Percentiles rank a stretch among this genome's conserved stretches.
These are phyloP conservation scores for Cicer arietinum DNA, from an alignment of 306 rosid species.

Conservation along the genomic window DNA sequence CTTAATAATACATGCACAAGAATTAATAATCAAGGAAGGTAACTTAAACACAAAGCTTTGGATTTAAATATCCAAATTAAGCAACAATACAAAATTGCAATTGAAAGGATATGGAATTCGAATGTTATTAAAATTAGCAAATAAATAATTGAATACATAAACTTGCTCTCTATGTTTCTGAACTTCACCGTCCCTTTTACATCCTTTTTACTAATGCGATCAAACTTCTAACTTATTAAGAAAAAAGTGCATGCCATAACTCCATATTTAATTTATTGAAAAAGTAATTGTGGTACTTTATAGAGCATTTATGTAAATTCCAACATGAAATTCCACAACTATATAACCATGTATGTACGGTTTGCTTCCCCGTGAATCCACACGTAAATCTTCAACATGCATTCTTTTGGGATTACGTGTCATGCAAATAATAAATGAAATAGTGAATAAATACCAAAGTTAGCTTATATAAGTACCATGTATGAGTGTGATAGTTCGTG, in stretches of 20 bases:
- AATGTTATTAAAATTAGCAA: too few species aligned
- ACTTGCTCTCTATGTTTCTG: too few species aligned
- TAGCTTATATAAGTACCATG: not conserved
- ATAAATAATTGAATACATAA: too few species aligned
- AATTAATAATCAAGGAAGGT: not conserved
- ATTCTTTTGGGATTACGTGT: not conserved
- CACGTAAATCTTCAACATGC: slow-evolving; percentile 14
- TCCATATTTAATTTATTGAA: not conserved
- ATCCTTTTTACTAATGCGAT: not conserved
- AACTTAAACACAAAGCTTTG: too few species aligned
- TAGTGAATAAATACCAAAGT: not conserved
- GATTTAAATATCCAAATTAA: too few species aligned
- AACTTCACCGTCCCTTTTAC: too few species aligned
- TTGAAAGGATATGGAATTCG: too few species aligned
- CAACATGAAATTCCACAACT: not conserved
- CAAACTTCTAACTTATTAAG: not conserved
- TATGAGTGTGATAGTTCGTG: not conserved
- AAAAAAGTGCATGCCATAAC: not conserved
- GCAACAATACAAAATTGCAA: too few species aligned
- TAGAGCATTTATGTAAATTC: slow-evolving; percentile 2
- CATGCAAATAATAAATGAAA: slow-evolving; percentile 17
- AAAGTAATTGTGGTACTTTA: not conserved
- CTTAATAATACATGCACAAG: not conserved
- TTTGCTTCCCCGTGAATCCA: not conserved
- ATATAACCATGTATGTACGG: not conserved